Evolutionary conservation across 495 filamentous ascomycete genomes (phyloP).

Genomic region (Chaetomium tenue): DNA sequence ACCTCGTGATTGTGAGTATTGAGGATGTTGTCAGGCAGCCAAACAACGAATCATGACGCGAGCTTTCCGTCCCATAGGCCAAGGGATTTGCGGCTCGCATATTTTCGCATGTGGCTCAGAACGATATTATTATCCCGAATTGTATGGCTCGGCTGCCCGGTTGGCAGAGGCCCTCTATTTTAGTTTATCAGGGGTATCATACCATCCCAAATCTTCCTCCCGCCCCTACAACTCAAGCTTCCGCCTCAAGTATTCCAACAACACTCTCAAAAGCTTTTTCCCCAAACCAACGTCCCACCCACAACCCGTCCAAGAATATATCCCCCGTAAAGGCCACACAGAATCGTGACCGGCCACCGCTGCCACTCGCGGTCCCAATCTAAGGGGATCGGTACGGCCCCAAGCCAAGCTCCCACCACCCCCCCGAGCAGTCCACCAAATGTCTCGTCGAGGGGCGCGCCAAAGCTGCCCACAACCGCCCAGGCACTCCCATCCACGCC

Average conservation of each 20-base stretch:
- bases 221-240: not conserved
- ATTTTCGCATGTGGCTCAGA: not conserved
- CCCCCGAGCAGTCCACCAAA: constrained; percentile 65
- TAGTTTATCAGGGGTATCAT: constrained; percentile 3
- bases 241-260: no score
- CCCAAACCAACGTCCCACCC: constrained; percentile 42
- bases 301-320: constrained; percentile 40
- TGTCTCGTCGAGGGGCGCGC: constrained; percentile 62
- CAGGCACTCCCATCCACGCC: constrained; percentile 74
- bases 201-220: not conserved
- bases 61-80: no score
- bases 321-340: constrained; percentile 45
- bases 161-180: no score
- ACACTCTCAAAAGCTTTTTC: constrained; percentile 39
- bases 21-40: no score
- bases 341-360: constrained; percentile 90
- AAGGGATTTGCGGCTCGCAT: no score
- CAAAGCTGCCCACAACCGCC: constrained; percentile 62
- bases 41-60: no score
- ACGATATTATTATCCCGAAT: not conserved
- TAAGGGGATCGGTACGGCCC: constrained; percentile 87
- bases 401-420: constrained; percentile 68
- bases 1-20: no score
- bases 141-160: no score
- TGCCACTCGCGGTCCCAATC: constrained; percentile 98